Conservation (phyloP, 768 basidiomycete species). For the Suillus sp. region DNA sequence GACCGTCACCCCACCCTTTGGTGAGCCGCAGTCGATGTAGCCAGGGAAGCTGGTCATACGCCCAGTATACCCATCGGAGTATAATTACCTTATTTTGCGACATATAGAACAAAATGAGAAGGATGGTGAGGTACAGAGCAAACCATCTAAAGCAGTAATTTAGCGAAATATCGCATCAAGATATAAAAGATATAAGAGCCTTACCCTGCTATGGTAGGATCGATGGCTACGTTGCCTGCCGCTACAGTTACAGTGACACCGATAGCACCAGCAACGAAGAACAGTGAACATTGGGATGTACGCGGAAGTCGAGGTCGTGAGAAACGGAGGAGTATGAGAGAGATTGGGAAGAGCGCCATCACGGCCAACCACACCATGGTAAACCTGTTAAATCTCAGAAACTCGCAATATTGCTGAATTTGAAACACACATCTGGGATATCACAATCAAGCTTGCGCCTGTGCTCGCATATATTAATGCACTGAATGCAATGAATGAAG, state of each 20-base stretch:
- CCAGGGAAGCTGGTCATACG: slow-evolving; percentile 58
- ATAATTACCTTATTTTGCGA: slow-evolving; percentile 58
- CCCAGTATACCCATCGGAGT: slow-evolving; percentile 59
- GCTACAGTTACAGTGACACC: slow-evolving; percentile 46
- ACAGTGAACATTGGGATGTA: slow-evolving; percentile 40
- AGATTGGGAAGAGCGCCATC: slow-evolving; percentile 65
- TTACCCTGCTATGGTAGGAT: slow-evolving; percentile 58
- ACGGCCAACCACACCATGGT: slow-evolving; percentile 67
- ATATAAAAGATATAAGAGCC: slow-evolving; percentile 18
- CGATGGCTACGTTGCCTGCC: slow-evolving; percentile 61
- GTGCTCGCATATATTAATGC: slow-evolving; percentile 59
- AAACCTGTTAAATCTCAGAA: slow-evolving; percentile 45
- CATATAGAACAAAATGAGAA: slow-evolving; percentile 48
- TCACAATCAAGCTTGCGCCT: slow-evolving; percentile 49
- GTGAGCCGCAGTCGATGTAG: slow-evolving; percentile 45
- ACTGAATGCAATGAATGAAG: slow-evolving; percentile 52
- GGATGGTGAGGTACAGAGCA: slow-evolving; percentile 56
- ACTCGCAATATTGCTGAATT: background rate
- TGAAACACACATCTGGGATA: slow-evolving; percentile 57
- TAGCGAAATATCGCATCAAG: slow-evolving; percentile 1
- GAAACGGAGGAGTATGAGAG: slow-evolving; percentile 62
- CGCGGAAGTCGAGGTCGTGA: slow-evolving; percentile 62
- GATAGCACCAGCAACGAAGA: slow-evolving; percentile 44
- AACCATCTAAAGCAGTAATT: slow-evolving; percentile 51
- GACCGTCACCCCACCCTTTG: slow-evolving; percentile 41